Conservation (phyloP, 805 yeast genomes). For the Jamesozyma rosinii region DNA sequence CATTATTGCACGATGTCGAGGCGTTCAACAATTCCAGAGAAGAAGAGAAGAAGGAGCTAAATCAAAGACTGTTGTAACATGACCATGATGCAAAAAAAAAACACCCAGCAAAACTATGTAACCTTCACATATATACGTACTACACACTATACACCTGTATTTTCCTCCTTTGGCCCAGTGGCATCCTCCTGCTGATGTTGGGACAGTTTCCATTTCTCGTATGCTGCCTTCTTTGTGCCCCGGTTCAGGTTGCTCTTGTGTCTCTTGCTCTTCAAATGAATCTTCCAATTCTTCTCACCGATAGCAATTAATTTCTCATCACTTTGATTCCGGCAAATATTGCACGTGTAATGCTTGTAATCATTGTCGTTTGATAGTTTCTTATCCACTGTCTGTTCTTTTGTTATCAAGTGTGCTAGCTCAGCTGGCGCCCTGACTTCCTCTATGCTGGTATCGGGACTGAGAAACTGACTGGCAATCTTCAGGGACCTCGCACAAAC, state of each 20-base stretch:
- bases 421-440: slow-evolving; percentile 34
- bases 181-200: background rate
- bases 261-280: slow-evolving; percentile 58
- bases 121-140: too few species aligned
- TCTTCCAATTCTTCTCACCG: slow-evolving; percentile 62
- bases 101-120: too few species aligned
- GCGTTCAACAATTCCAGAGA: slow-evolving; percentile 43
- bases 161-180: background rate
- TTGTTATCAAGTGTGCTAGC: slow-evolving; percentile 24
- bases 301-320: slow-evolving; percentile 54
- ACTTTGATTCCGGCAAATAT: slow-evolving; percentile 48
- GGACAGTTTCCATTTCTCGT: slow-evolving; percentile 36
- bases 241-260: slow-evolving; percentile 49
- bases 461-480: slow-evolving; percentile 39
- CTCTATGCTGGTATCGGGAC: slow-evolving; percentile 5
- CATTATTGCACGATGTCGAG: slow-evolving; percentile 41
- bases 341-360: slow-evolving; percentile 68
- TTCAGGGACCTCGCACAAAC: slow-evolving; percentile 49
- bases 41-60: slow-evolving; percentile 45
- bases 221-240: slow-evolving; percentile 43
- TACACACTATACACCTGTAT: background rate
- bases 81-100: too few species aligned
- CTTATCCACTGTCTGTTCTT: slow-evolving; percentile 4
- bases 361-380: slow-evolving; percentile 11
- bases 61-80: slow-evolving; percentile 17